Percentiles rank a stretch among this genome's conserved stretches.
These are phyloP conservation scores for Apiotrichum akiyoshidainum DNA, from an alignment of 1,284 basidiomycete species.

Conservation along the genomic window DNA sequence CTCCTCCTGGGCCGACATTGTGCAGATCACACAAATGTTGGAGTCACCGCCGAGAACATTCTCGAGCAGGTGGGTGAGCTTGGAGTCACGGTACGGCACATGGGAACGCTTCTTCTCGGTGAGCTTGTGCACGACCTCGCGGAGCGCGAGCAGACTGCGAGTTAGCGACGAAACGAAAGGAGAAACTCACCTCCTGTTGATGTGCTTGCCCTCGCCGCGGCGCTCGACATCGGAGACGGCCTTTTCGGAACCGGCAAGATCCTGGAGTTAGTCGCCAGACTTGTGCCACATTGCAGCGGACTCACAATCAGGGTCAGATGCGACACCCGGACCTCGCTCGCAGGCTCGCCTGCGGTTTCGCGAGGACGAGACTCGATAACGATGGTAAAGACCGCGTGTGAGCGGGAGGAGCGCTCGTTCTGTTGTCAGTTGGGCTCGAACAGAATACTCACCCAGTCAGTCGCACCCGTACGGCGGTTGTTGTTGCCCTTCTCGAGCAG, in stretches of 20 bases:
- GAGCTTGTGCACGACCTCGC: conserved; percentile 58
- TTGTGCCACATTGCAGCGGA: background rate
- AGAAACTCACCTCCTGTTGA: conserved; percentile 54
- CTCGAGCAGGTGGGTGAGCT: conserved; percentile 56
- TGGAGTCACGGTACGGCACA: conserved; percentile 59
- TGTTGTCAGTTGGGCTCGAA: conserved; percentile 4
- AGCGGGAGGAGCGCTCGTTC: conserved; percentile 56
- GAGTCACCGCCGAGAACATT: conserved; percentile 58
- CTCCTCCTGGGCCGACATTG: conserved; percentile 51
- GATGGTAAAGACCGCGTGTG: conserved; percentile 58
- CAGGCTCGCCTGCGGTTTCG: conserved; percentile 30
- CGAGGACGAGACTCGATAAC: conserved; percentile 49
- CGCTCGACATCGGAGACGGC: conserved; percentile 56
- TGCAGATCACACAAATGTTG: conserved; percentile 59
- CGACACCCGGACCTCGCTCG: conserved; percentile 42
- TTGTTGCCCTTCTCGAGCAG: conserved; percentile 54
- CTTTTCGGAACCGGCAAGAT: conserved; percentile 59
- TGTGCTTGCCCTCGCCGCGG: conserved; percentile 58
- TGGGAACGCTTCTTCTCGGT: conserved; percentile 53
- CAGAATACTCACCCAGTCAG: conserved; percentile 53
- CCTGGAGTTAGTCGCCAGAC: conserved; percentile 25
- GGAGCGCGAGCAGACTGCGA: conserved; percentile 52
- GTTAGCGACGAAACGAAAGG: conserved; percentile 4
- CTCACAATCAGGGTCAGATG: conserved; percentile 26
- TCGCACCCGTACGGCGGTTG: conserved; percentile 55